Percentiles rank a stretch among this genome's conserved stretches.
Evolutionary conservation across 2,329 filamentous ascomycete species (phyloP).

Genomic region (Huntiella moniliformis): DNA sequence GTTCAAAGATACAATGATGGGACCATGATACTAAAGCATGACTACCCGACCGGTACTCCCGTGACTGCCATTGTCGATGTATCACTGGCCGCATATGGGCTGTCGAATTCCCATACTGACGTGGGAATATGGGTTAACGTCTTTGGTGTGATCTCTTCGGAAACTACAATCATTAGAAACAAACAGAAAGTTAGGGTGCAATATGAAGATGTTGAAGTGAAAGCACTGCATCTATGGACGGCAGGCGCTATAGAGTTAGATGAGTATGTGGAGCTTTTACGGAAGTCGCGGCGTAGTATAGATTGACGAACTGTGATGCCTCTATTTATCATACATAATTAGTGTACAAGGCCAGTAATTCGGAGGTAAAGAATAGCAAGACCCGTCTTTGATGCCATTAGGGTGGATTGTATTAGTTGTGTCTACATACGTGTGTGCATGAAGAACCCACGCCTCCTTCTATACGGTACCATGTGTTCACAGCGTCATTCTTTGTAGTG

Average conservation of each 20-base stretch:
- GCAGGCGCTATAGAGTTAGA: conserved; percentile 54
- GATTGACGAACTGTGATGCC: too few species aligned
- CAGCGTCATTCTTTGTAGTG: too few species aligned
- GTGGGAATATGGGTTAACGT: conserved; percentile 81
- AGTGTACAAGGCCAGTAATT: too few species aligned
- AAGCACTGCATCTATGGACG: conserved; percentile 55
- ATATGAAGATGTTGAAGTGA: neutral
- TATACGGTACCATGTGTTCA: too few species aligned
- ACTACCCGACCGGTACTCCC: conserved; percentile 31
- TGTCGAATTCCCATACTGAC: conserved; percentile 44
- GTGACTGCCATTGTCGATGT: conserved; percentile 48
- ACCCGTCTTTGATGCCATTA: too few species aligned
- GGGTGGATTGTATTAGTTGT: too few species aligned
- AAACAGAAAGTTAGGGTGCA: neutral
- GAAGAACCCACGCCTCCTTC: too few species aligned
- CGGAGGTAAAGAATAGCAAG: too few species aligned
- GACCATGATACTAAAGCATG: conserved; percentile 48
- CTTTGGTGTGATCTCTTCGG: conserved; percentile 50
- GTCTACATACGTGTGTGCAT: too few species aligned
- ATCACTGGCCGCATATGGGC: conserved; percentile 45
- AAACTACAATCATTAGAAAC: conserved; percentile 1
- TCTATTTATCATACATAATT: too few species aligned
- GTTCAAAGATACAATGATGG: too few species aligned
- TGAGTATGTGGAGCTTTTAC: conserved; percentile 40
- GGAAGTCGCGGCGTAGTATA: too few species aligned